Percentiles rank a stretch among this genome's conserved stretches.
Evolutionary conservation across 306 rosid species (phyloP).

Genomic region (Vigna hirtella): DNA sequence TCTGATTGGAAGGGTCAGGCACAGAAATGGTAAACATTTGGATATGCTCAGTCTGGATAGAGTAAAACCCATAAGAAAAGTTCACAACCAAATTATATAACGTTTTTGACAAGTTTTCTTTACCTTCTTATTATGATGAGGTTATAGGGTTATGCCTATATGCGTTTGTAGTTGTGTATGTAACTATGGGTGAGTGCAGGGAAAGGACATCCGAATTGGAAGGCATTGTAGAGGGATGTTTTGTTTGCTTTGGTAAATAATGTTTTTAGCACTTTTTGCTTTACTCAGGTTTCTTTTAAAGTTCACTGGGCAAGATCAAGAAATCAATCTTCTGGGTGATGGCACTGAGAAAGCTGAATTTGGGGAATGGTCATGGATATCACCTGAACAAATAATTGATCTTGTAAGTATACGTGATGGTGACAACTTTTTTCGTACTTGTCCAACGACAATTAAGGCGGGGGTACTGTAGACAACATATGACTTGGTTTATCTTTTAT

Average conservation of each 20-base stretch:
- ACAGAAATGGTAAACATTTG: constrained; percentile 75
- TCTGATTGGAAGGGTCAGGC: constrained; percentile 96
- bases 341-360: constrained; percentile 94
- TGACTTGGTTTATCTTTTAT: constrained; percentile 32
- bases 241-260: not conserved
- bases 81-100: constrained; percentile 12
- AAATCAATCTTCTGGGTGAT: constrained; percentile 92
- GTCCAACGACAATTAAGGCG: constrained; percentile 6
- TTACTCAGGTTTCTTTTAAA: constrained; percentile 75
- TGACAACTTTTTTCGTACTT: constrained; percentile 1
- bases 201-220: not conserved
- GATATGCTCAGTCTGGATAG: constrained; percentile 31
- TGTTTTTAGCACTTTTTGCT: constrained; percentile 24
- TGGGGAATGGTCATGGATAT: constrained; percentile 92
- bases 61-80: constrained; percentile 20
- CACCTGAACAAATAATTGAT: constrained; percentile 67
- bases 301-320: constrained; percentile 81
- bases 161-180: not conserved
- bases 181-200: not conserved
- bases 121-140: not conserved
- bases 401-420: constrained; percentile 58
- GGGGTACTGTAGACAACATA: not conserved
- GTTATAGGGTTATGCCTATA: not conserved
- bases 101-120: not conserved
- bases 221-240: constrained; percentile 28